phyloP scores from a whole-genome alignment of 176 grass and related monocot genomes.

The Coix lacrymajobi region DNA sequence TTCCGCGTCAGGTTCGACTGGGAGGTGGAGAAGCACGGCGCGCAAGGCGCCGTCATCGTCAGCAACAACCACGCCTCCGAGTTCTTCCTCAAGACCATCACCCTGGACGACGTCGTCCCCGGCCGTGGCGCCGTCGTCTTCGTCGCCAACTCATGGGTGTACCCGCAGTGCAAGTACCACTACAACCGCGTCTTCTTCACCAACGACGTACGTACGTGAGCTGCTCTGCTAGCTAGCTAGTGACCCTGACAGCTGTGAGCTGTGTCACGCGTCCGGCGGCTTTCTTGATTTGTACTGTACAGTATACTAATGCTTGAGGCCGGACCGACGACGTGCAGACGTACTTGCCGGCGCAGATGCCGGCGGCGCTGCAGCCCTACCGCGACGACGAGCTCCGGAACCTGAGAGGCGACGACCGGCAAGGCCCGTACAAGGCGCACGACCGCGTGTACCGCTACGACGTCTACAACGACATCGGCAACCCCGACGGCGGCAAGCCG shows the following conservation, averaged over 20 bases:
- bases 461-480: slow-evolving; percentile 45
- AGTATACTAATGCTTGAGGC: too few relatives aligned
- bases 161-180: slow-evolving; percentile 28
- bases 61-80: slow-evolving; percentile 42
- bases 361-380: slow-evolving; percentile 27
- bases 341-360: slow-evolving; percentile 25
- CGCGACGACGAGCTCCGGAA: slow-evolving; percentile 37
- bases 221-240: too few relatives aligned
- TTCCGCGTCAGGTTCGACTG: slow-evolving; percentile 44
- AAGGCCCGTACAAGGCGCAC: not conserved
- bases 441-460: slow-evolving; percentile 45
- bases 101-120: slow-evolving; percentile 22
- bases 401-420: slow-evolving; percentile 30
- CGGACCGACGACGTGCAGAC: not conserved
- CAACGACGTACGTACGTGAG: not conserved
- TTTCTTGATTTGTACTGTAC: too few relatives aligned
- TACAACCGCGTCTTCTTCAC: slow-evolving; percentile 25
- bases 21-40: slow-evolving; percentile 30
- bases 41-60: slow-evolving; percentile 26
- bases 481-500: not conserved
- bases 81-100: slow-evolving; percentile 27
- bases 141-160: slow-evolving; percentile 58
- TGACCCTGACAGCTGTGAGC: too few relatives aligned
- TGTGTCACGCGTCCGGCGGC: too few relatives aligned
- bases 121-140: slow-evolving; percentile 36